Base-by-base conservation (phyloP, 768 basidiomycete species). In the Xanthoconium purpureum region DNA sequence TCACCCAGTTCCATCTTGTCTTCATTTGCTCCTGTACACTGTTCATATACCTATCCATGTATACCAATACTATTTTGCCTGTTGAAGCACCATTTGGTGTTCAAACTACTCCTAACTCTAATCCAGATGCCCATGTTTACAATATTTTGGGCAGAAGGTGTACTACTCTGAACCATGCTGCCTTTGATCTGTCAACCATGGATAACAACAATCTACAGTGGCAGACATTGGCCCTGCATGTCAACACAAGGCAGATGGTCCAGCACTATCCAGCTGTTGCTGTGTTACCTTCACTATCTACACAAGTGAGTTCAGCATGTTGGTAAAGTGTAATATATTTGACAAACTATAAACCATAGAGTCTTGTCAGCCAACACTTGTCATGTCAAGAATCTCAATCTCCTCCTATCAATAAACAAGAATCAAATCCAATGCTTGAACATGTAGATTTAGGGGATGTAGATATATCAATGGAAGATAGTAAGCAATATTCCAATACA, bases 241-340 rank as follows among this genome's bases (percentile, higher is more conserved):
- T 66, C 36, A 69, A 69, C 5, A 62, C 59, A 39, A 59, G 68
- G 28, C 51, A 70, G 14, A 5, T 62, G 13, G 57, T 35, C 18
- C 0, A 13, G 11, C 7, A 59, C 33, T 18, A 59, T 18, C 5
- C 39, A 14, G 11, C 30, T 17, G 3, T 36, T 30, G 29, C 2
- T 13, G 6, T 24, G 13, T 14, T 20, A 7, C 18, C n/a, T 9
- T 2, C 0, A 29, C 9, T 10, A 28, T 1, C 46, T 50, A 5
- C 6, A 28, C 61, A 66, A 9, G 64, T 65, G 11, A 58, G 66
- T 43, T 18, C 3, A 4, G 38, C 42, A 3, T 28, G n/a, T 13
- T 42, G 0, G 5, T 1, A 28, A 11, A 2, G 7, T 13, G 14
- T 1, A 35, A 1, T 39, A 18, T 0, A 0, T 14, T 6, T 36